Percentiles rank a stretch among this genome's conserved stretches.
These are phyloP conservation scores for Aspergillus sp. DNA, from an alignment of 2,329 filamentous ascomycete genomes.

Conservation along the genomic window DNA sequence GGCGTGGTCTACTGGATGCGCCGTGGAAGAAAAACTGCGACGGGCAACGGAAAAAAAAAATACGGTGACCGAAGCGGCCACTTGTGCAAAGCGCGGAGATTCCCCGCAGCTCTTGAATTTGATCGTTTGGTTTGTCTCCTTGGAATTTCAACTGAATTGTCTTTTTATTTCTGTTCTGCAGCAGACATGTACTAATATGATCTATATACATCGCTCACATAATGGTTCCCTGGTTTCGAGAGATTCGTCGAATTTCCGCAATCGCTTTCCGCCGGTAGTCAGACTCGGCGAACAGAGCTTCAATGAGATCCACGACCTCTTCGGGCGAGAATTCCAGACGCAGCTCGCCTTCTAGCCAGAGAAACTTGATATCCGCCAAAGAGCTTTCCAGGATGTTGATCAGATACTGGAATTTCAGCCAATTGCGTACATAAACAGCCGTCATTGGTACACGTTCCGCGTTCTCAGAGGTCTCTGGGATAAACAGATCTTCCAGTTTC, in stretches of 20 bases:
- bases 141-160: not conserved
- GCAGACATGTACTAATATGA: not conserved
- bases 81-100: constrained; percentile 38
- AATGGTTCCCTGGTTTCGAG: constrained; percentile 14
- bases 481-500: constrained; percentile 58
- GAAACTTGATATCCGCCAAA: constrained; percentile 63
- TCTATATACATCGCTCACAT: constrained; percentile 4
- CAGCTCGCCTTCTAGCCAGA: constrained; percentile 65
- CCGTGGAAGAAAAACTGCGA: constrained; percentile 29
- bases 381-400: constrained; percentile 63
- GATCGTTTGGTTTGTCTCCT: not conserved
- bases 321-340: constrained; percentile 61
- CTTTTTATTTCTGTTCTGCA: not conserved
- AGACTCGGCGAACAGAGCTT: constrained; percentile 64
- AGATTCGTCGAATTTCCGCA: constrained; percentile 51
- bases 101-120: constrained; percentile 10
- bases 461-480: constrained; percentile 40
- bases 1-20: constrained; percentile 17
- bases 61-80: constrained; percentile 44
- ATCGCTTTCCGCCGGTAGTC: constrained; percentile 59
- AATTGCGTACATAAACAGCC: constrained; percentile 61
- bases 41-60: constrained; percentile 37
- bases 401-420: constrained; percentile 66
- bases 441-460: constrained; percentile 51
- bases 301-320: constrained; percentile 63